phyloP scores from a whole-genome alignment of 805 yeast species.

The Saccharomyces kudriavzevii region DNA sequence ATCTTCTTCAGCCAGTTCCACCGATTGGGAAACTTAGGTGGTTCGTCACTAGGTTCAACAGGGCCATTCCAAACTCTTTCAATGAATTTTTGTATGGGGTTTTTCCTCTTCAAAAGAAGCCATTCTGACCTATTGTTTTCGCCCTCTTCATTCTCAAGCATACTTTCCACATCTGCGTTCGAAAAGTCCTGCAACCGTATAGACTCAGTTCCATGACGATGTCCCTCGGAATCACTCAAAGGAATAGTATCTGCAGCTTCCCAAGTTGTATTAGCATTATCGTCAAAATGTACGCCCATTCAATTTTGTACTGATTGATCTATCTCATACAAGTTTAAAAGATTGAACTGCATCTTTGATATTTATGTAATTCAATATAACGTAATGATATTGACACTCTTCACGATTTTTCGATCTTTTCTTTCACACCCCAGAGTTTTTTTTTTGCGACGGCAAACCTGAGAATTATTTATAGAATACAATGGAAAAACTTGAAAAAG shows the following conservation, averaged over 20 bases:
- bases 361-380: neutral
- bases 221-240: neutral
- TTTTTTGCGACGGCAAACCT: neutral
- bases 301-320: neutral
- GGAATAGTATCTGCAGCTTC: neutral
- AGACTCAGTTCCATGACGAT: neutral
- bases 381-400: neutral
- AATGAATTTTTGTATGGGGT: slow-evolving; percentile 20
- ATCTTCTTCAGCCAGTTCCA: slow-evolving; percentile 21
- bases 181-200: neutral
- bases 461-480: neutral
- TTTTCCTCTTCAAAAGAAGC: slow-evolving; percentile 12
- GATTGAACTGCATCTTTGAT: neutral
- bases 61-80: slow-evolving; percentile 54
- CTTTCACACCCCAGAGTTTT: neutral
- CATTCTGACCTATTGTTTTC: slow-evolving; percentile 9
- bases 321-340: neutral
- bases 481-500: neutral
- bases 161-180: neutral
- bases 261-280: neutral
- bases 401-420: neutral
- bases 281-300: neutral
- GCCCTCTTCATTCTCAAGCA: neutral
- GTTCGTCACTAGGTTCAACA: slow-evolving; percentile 36
- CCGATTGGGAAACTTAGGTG: slow-evolving; percentile 34